These are phyloP conservation scores for Xeromyces bisporus DNA, from an alignment of 495 filamentous ascomycete genomes.

Conservation along the genomic window DNA sequence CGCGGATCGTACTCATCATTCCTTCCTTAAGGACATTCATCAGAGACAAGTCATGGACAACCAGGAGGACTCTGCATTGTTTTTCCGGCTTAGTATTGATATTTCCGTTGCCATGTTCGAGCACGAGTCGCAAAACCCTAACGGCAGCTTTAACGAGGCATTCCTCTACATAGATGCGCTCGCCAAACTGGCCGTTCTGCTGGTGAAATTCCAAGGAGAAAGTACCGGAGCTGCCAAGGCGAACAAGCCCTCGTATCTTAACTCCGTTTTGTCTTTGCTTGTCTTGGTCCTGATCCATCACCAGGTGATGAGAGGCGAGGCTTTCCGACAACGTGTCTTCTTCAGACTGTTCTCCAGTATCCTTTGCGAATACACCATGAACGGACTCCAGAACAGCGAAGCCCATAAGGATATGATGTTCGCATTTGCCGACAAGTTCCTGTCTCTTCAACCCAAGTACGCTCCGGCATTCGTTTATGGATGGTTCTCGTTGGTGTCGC, in stretches of 20 bases:
- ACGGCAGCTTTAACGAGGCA: slow-evolving; percentile 45
- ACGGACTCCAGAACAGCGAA: slow-evolving; percentile 28
- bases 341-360: slow-evolving; percentile 80
- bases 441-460: slow-evolving; percentile 55
- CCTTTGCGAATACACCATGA: slow-evolving; percentile 47
- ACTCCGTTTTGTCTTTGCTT: slow-evolving; percentile 55
- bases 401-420: slow-evolving; percentile 55
- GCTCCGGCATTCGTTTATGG: slow-evolving; percentile 68
- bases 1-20: slow-evolving; percentile 48
- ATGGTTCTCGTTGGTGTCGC: slow-evolving; percentile 68
- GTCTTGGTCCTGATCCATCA: slow-evolving; percentile 74
- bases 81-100: slow-evolving; percentile 71
- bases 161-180: slow-evolving; percentile 74
- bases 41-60: slow-evolving; percentile 48
- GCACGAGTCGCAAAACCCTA: slow-evolving; percentile 38
- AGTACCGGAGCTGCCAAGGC: slow-evolving; percentile 37
- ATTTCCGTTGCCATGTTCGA: slow-evolving; percentile 61
- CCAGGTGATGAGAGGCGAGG: slow-evolving; percentile 62
- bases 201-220: slow-evolving; percentile 54
- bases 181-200: slow-evolving; percentile 59
- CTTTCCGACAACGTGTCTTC: slow-evolving; percentile 77
- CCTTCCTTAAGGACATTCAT: slow-evolving; percentile 78
- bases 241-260: slow-evolving; percentile 49
- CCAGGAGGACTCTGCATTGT: slow-evolving; percentile 56
- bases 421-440: slow-evolving; percentile 54